Base-by-base conservation (phyloP, 2,329 filamentous ascomycete genomes). In the Xylaria sp. region DNA sequence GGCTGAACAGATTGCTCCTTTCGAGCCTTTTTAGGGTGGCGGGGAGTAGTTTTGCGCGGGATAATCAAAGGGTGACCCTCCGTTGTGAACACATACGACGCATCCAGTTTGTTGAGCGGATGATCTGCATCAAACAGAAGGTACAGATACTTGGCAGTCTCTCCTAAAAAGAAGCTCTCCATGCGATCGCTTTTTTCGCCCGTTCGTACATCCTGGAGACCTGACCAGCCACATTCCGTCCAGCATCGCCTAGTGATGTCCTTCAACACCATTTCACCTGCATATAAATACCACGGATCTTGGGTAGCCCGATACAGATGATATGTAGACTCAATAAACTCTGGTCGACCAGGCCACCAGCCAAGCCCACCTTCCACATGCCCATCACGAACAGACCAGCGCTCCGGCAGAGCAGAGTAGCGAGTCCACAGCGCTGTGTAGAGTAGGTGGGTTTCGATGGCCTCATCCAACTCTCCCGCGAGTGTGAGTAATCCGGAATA, bases 101-200 rank as follows among this genome's bases (percentile, higher is more conserved):
- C 90, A 79, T 98, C 96, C 45, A 97, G 82, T 23, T 89, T 90
- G 79, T 98, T 98, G 48, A 99, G 82, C 0, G 94, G 93, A 80
- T 98, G 96, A 15, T 90, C 86, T 4, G 90, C 86, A 72, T 97
- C 93, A 78, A 97, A 98, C 2, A 98, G 87, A 63, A 99, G 83
- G 78, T 97, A 98, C 70, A 99, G 84, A 79, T 99, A 99, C 80
- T 98, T 97, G 52, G 93, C 91, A 1, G 96, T 99, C 80, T 99
- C 96, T 15, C 96, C 95, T 0, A 99, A 85, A 76, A 98, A 98
- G 84, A 98, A 99, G 78, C 95, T 98, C 80, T 99, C 96, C 96
- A 98, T 98, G 39, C 96, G 91, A 78, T 99, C 94, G 73, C 89
- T 93, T 80, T 93, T 89, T 80, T 97, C 93, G 3, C 95, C 95